Evolutionary conservation across 1,139 yeast genomes (phyloP).

Genomic region (Magnusiomyces magnusii): DNA sequence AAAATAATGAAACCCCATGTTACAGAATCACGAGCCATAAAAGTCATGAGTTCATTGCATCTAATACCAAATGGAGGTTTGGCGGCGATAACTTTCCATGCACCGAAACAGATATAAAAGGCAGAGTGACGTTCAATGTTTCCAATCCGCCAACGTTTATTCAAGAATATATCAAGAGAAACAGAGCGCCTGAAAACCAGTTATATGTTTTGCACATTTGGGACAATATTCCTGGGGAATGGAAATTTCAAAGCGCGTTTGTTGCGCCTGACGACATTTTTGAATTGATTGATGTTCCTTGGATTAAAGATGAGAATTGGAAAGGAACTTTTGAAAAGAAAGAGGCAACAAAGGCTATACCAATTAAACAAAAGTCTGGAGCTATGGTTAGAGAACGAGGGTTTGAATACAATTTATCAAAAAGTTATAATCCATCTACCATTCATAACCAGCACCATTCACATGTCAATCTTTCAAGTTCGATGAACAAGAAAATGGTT

Average conservation of each 20-base stretch:
- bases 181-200: slow-evolving; percentile 4
- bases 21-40: slow-evolving; percentile 10
- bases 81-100: slow-evolving; percentile 4
- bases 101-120: background rate
- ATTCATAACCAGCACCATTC: too few species aligned
- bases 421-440: too few species aligned
- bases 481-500: too few species aligned
- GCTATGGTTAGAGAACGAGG: too few species aligned
- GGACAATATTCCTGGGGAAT: slow-evolving; percentile 3
- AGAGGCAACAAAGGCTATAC: too few species aligned
- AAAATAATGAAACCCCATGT: too few species aligned
- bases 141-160: background rate
- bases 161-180: background rate
- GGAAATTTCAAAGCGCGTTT: slow-evolving; percentile 7
- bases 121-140: background rate
- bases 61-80: slow-evolving; percentile 4
- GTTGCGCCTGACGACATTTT: slow-evolving; percentile 9
- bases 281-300: background rate
- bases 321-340: too few species aligned
- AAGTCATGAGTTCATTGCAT: slow-evolving; percentile 7
- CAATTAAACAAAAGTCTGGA: too few species aligned
- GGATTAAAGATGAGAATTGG: too few species aligned
- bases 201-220: slow-evolving; percentile 8
- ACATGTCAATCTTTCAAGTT: too few species aligned
- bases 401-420: too few species aligned